Evolutionary conservation across 2,329 filamentous ascomycete species (phyloP).

Genomic region (Diaporthe citrichinensis): DNA sequence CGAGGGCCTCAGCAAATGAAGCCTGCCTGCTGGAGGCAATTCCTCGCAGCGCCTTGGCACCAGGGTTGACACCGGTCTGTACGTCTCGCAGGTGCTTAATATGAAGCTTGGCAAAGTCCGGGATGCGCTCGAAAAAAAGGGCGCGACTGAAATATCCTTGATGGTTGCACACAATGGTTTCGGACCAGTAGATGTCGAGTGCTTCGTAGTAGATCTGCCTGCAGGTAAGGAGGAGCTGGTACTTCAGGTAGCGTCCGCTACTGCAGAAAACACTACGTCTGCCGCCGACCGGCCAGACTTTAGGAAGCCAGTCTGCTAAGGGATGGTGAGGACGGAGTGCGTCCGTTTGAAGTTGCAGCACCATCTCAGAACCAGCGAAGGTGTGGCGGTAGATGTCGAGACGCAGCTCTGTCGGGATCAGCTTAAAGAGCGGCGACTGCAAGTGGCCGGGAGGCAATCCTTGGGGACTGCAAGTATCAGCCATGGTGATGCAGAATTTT

Average conservation of each 20-base stretch:
- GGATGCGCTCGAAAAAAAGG: neutral
- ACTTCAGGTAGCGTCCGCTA: neutral
- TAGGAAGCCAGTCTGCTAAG: too few relatives aligned
- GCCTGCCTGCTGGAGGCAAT: neutral
- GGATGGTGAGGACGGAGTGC: neutral
- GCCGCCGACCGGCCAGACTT: neutral
- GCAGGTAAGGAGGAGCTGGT: neutral
- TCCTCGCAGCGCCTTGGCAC: neutral
- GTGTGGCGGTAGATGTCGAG: neutral
- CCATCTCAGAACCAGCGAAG: neutral
- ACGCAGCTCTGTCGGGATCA: neutral
- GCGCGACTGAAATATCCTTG: neutral
- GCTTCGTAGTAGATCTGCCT: neutral
- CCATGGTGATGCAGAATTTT: neutral
- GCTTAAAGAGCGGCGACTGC: neutral
- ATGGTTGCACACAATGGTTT: neutral
- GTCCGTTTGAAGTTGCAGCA: neutral
- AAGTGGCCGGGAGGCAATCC: neutral
- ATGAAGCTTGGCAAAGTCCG: neutral
- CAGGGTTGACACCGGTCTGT: neutral
- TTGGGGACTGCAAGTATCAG: neutral
- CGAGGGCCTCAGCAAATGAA: neutral
- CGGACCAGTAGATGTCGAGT: neutral
- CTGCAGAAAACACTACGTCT: neutral
- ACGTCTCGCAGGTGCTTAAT: neutral